Evolutionary conservation across 2,329 filamentous ascomycete species (phyloP), one percentile per base, ranked within the genome.

Genomic region (Cladobotryum protrusum): DNA sequence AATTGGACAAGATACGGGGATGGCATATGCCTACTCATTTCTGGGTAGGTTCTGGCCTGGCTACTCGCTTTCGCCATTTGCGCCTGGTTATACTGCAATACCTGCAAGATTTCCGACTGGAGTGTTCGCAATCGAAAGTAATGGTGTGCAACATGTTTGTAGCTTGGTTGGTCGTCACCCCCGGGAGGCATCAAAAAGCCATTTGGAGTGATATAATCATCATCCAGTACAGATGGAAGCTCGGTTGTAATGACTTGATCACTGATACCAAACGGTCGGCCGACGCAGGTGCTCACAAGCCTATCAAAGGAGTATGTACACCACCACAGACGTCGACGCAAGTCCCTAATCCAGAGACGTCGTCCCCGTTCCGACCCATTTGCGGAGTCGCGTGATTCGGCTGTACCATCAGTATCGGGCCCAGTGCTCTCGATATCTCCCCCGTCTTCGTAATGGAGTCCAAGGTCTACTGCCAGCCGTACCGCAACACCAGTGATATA

Each of bases 401-500:
- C 34, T 13, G 68, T 43, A 58, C 55, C 63, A n/a, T 63, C 64
- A 4, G 62, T 57, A 45, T 72, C 70, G 8, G 81, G 75, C 41
- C 86, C 74, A 20, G 82, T 81, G 34, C 82, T 66, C 43, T 83
- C 75, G 9, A 79, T 61, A 56, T 84, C 74, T 61, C 79, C 83
- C 18, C 88, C 89, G 58, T 96, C 92, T 66, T 97, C 93, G 57
- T 92, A 90, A 66, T 97, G 91, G 24, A 97, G 73, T 9, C 93
- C 93, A 2, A 97, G 76, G 65, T 97, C 93, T 18, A 97, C 86
- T 6, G 89, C 92, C 47, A 97, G 70, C 35, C 93, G 85, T 53
- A 95, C 86, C 5, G 92, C 92, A 40, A 96, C 91, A 11, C 93
- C 93, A 52, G 95, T 88, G 54, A 97, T 97, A 68, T 97, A 97